phyloP scores from a whole-genome alignment of 140 eudicot species.

The Cichorium intybus region DNA sequence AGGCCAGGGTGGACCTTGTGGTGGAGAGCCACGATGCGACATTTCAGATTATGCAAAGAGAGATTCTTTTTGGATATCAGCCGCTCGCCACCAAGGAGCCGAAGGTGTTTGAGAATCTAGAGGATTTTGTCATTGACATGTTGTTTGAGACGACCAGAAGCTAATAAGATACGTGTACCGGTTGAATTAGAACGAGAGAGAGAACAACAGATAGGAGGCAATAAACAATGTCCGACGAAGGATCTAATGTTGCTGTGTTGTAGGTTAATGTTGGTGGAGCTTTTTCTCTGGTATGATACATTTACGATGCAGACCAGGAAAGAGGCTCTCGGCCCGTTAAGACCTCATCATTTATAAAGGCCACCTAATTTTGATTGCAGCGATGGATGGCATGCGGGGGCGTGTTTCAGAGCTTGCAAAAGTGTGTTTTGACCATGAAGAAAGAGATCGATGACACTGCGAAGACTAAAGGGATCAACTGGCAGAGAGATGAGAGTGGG shows the following conservation, averaged over 20 bases:
- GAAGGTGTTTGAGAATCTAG: conserved; percentile 50
- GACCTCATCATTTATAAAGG: conserved; percentile 40
- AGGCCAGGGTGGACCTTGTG: conserved; percentile 48
- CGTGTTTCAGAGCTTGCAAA: too few relatives aligned
- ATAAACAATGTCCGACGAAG: conserved; percentile 85
- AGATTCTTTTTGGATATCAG: conserved; percentile 66
- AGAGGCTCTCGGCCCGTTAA: conserved; percentile 39
- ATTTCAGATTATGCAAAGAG: conserved; percentile 58
- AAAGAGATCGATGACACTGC: too few relatives aligned
- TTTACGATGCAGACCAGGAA: conserved; percentile 38
- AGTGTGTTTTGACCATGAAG: too few relatives aligned
- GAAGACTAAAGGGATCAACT: too few relatives aligned
- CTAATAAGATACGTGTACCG: conserved; percentile 56
- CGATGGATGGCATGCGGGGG: too few relatives aligned
- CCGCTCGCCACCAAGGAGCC: conserved; percentile 70
- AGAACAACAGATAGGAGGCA: conserved; percentile 42
- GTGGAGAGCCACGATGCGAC: conserved; percentile 52
- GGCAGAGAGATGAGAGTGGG: too few relatives aligned
- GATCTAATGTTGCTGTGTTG: conserved; percentile 55
- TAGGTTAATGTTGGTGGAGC: conserved; percentile 65
- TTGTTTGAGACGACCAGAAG: conserved; percentile 73
- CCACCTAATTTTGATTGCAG: not conserved
- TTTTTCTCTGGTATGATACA: conserved; percentile 62
- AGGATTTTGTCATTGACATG: conserved; percentile 52
- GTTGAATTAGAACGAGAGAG: conserved; percentile 70